Conservation (phyloP, 164 flowering plant species). For the Vitis labrusca region DNA sequence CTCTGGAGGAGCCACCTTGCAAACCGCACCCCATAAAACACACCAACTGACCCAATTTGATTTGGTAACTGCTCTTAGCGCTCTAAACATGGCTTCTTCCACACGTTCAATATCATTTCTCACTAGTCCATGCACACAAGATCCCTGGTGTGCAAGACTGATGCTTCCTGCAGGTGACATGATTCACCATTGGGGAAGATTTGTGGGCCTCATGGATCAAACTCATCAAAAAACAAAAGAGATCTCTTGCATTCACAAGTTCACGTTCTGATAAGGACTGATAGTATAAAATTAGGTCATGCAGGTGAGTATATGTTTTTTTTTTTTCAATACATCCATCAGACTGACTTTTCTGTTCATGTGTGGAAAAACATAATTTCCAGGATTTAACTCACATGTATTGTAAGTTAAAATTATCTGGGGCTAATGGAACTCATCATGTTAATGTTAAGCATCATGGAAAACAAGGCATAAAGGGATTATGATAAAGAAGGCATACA, state of each 20-base stretch:
- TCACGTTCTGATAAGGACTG: slow-evolving; percentile 53
- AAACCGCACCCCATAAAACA: slow-evolving; percentile 63
- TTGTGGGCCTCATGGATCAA: slow-evolving; percentile 41
- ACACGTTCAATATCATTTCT: slow-evolving; percentile 50
- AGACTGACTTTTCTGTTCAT: slow-evolving; percentile 74
- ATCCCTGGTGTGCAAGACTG: slow-evolving; percentile 12
- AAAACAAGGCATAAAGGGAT: too few species aligned
- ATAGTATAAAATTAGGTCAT: slow-evolving; percentile 52
- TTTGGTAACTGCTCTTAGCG: slow-evolving; percentile 58
- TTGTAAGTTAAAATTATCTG: too few species aligned
- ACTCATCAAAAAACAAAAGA: slow-evolving; percentile 49
- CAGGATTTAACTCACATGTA: too few species aligned
- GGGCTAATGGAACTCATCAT: too few species aligned
- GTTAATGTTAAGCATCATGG: too few species aligned
- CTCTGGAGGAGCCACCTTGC: slow-evolving; percentile 50
- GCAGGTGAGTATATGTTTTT: slow-evolving; percentile 43
- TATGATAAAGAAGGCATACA: too few species aligned
- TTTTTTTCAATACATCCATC: slow-evolving; percentile 81
- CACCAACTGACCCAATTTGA: slow-evolving; percentile 70
- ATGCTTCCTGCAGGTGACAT: slow-evolving; percentile 18
- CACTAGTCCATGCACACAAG: slow-evolving; percentile 43
- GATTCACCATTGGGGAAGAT: slow-evolving; percentile 5
- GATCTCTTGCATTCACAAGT: slow-evolving; percentile 53
- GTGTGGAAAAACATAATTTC: not conserved
- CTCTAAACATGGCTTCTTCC: slow-evolving; percentile 64